phyloP scores from a whole-genome alignment of 495 filamentous ascomycete species.

The Filosporella fistucella region DNA sequence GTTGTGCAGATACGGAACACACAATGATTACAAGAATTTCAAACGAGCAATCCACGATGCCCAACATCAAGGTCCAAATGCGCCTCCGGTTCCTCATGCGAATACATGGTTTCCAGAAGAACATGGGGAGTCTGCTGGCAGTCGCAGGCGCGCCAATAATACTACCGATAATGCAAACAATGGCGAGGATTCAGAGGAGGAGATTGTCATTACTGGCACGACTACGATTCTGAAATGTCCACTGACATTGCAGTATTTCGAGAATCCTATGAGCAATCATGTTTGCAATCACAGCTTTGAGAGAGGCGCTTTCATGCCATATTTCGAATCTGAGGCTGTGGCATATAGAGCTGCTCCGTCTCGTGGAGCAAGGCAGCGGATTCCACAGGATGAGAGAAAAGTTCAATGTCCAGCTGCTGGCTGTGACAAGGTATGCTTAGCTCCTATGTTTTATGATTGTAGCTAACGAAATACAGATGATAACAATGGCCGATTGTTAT shows the following conservation, averaged over 20 bases:
- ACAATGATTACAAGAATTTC: slow-evolving; percentile 77
- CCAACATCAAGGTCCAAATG: slow-evolving; percentile 57
- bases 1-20: slow-evolving; percentile 54
- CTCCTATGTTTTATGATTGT: neutral
- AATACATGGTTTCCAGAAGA: slow-evolving; percentile 29
- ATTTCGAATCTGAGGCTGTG: too few relatives aligned
- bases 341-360: too few relatives aligned
- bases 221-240: slow-evolving; percentile 73
- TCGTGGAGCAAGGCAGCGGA: neutral
- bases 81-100: slow-evolving; percentile 56
- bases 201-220: slow-evolving; percentile 51
- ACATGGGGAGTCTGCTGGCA: slow-evolving; percentile 13
- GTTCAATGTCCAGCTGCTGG: slow-evolving; percentile 37
- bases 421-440: slow-evolving; percentile 26
- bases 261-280: slow-evolving; percentile 66
- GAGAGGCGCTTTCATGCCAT: slow-evolving; percentile 58
- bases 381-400: slow-evolving; percentile 13
- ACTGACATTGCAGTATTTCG: slow-evolving; percentile 69
- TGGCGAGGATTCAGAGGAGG: slow-evolving; percentile 37
- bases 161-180: slow-evolving; percentile 18
- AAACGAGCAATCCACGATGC: slow-evolving; percentile 74
- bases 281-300: slow-evolving; percentile 86
- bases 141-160: slow-evolving; percentile 14
- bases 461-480: slow-evolving; percentile 15
- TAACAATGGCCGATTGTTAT: slow-evolving; percentile 31